Evolutionary conservation across 192 early-diverging fungal species (phyloP).

Genomic region (Rhizophagus clarus): DNA sequence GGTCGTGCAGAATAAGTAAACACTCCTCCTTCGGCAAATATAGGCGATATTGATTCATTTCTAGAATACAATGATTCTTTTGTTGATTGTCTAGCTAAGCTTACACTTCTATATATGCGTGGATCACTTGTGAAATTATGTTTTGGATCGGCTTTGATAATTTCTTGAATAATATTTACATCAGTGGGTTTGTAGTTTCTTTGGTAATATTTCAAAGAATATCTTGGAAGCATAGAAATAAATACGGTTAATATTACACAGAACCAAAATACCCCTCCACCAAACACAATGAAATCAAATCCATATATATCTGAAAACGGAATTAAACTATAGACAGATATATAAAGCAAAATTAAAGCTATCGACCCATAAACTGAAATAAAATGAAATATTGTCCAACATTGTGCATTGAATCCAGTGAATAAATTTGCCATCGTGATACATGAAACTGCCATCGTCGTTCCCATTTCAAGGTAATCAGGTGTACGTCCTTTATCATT

Average conservation of each 20-base stretch:
- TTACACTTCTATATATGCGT: background rate
- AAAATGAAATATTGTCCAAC: constrained; percentile 78
- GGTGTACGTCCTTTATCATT: constrained; percentile 21
- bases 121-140: background rate
- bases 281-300: constrained; percentile 60
- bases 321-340: constrained; percentile 53
- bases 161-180: constrained; percentile 61
- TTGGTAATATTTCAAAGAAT: constrained; percentile 61
- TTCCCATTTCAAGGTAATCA: constrained; percentile 64
- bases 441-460: constrained; percentile 68
- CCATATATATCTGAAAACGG: constrained; percentile 56
- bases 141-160: constrained; percentile 29
- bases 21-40: background rate
- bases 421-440: constrained; percentile 82
- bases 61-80: background rate
- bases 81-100: background rate
- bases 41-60: background rate
- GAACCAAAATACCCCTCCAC: constrained; percentile 70
- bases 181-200: constrained; percentile 58
- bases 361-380: constrained; percentile 63
- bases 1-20: background rate
- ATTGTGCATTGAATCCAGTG: constrained; percentile 69
- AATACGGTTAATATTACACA: constrained; percentile 64
- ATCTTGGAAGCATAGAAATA: constrained; percentile 69
- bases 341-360: constrained; percentile 56